Evolutionary conservation across 139 green algal species (phyloP).

Genomic region (Ettlia oleoabundans): DNA sequence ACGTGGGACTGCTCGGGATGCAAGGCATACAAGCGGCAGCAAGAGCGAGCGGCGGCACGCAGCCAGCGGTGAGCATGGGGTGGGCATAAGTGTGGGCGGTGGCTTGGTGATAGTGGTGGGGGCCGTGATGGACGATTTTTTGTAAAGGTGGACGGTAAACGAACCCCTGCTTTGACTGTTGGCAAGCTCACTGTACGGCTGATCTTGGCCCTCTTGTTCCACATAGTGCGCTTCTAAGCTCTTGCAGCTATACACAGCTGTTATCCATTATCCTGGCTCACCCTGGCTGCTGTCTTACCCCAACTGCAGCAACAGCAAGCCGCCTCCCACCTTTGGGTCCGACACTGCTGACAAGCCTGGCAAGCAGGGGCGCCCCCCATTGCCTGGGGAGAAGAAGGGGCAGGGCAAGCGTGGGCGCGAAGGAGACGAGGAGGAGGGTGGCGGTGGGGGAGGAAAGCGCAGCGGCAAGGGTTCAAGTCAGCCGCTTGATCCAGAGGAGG

Average conservation of each 20-base stretch:
- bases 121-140: no score
- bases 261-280: no score
- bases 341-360: not conserved
- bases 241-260: no score
- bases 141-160: no score
- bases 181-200: not conserved
- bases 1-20: slow-evolving; percentile 47
- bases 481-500: slow-evolving; percentile 3
- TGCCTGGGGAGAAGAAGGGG: not conserved
- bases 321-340: slow-evolving; percentile 11
- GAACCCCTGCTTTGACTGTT: no score
- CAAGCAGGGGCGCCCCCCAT: slow-evolving; percentile 14
- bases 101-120: no score
- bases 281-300: not conserved
- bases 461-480: no score
- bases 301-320: slow-evolving; percentile 9
- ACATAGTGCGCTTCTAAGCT: no score
- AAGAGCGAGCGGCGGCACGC: slow-evolving; percentile 20
- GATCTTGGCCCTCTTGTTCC: not conserved
- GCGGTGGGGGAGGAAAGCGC: no score
- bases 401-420: not conserved
- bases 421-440: not conserved
- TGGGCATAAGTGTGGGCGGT: not conserved
- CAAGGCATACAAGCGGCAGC: slow-evolving; percentile 1
- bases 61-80: slow-evolving; percentile 15